Percentiles rank a stretch among this genome's conserved stretches.
Evolutionary conservation across 768 basidiomycete species (phyloP).

Genomic region (Xerocomus spinulosus): DNA sequence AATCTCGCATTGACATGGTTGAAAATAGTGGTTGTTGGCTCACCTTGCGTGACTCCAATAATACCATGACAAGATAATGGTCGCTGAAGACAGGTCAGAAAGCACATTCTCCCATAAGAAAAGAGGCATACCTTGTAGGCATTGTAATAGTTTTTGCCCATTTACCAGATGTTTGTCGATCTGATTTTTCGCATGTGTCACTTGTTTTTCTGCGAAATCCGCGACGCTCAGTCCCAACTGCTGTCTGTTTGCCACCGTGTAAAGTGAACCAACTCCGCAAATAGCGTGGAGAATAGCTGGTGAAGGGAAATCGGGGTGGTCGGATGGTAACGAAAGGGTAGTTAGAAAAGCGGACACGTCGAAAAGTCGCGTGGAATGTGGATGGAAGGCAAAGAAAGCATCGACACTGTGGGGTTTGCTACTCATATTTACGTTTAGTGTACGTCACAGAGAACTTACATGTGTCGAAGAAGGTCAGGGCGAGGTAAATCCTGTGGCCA

Average conservation of each 20-base stretch:
- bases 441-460: conserved; percentile 40
- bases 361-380: conserved; percentile 66
- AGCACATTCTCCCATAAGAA: background rate
- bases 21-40: conserved; percentile 11
- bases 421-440: background rate
- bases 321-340: conserved; percentile 58
- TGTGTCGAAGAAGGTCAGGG: conserved; percentile 58
- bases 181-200: conserved; percentile 48
- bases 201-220: conserved; percentile 62
- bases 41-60: conserved; percentile 72
- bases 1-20: background rate
- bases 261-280: conserved; percentile 73
- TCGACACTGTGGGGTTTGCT: conserved; percentile 47
- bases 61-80: conserved; percentile 63
- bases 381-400: conserved; percentile 75
- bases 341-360: conserved; percentile 63
- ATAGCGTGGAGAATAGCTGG: conserved; percentile 78
- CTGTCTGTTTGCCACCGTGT: conserved; percentile 52
- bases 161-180: conserved; percentile 44
- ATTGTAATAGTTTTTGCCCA: conserved; percentile 54
- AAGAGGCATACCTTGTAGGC: conserved; percentile 51
- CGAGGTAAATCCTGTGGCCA: conserved; percentile 64
- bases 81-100: conserved; percentile 37
- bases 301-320: conserved; percentile 70
- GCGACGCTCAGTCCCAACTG: conserved; percentile 2